Evolutionary conservation across 495 filamentous ascomycete genomes (phyloP).

Genomic region (Friedmanniomyces simplex): DNA sequence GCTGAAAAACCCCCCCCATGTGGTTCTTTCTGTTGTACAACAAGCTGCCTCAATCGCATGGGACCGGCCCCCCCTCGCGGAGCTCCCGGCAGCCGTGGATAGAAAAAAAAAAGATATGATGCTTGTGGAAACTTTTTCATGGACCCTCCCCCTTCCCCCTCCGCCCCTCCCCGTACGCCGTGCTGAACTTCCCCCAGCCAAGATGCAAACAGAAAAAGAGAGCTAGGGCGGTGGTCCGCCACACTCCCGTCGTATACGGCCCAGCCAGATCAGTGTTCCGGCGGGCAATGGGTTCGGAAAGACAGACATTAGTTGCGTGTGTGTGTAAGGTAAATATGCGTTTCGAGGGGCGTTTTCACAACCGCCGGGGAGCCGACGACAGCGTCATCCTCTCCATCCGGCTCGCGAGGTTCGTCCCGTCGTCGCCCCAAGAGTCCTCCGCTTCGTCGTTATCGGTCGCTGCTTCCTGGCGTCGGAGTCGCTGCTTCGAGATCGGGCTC

Average conservation of each 20-base stretch:
- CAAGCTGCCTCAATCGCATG: not conserved
- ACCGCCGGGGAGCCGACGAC: not conserved
- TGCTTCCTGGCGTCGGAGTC: slow-evolving; percentile 41
- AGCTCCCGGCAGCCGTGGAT: not conserved
- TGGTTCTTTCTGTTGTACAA: slow-evolving; percentile 2
- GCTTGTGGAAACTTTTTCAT: slow-evolving; percentile 4
- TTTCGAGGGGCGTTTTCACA: too few relatives aligned
- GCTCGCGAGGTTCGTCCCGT: slow-evolving; percentile 7
- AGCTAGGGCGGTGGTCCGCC: too few relatives aligned
- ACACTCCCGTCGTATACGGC: too few relatives aligned
- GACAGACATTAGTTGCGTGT: not conserved
- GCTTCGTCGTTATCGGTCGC: slow-evolving; percentile 33
- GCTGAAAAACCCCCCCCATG: not conserved
- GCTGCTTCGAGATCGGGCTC: slow-evolving; percentile 34
- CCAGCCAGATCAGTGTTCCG: too few relatives aligned
- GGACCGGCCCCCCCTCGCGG: not conserved
- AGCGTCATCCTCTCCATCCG: slow-evolving; percentile 13
- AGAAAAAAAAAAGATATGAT: not conserved
- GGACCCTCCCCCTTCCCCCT: too few relatives aligned
- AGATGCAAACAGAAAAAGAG: not conserved
- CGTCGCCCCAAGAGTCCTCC: slow-evolving; percentile 1
- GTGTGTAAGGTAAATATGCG: too few relatives aligned
- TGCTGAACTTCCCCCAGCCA: slow-evolving; percentile 3
- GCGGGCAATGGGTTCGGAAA: not conserved
- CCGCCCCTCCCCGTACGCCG: not conserved